Evolutionary conservation across 495 filamentous ascomycete species (phyloP), one percentile per base, ranked within the genome.

Genomic region (Penicillium pancosmium): DNA sequence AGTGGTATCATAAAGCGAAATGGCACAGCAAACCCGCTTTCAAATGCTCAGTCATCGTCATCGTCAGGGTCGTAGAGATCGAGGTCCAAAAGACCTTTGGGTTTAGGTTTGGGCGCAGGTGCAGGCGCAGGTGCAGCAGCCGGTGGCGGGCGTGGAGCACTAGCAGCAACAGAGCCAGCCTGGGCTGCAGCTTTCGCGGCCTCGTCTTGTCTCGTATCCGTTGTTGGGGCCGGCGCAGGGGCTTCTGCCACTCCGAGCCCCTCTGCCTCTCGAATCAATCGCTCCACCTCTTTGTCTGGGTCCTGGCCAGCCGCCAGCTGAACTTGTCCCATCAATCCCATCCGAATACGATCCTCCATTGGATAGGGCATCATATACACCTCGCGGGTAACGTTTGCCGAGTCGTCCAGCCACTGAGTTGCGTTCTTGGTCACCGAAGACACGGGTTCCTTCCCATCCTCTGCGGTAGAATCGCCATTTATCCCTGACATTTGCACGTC

Each of bases 51-150:
- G 43, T 71, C 61, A 23, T 80, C 77, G 54, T 81, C 78, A 48
- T 81, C 77, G 49, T 81, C 78, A 9, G 75, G 72, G 55, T 80
- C 77, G 50, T 78, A 78, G 43, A 80, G 61, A 60, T 80, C 78
- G 40, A 80, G 65, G 61, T 81, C 76, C 48, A 80, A 52, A 18
- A 64, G 71, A 7, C 71, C 70, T 60, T 74, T 75, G 7, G 76
- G 72, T 59, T 75, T 78, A 4, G 73, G 71, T 59, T 69, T 78
- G 4, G 75, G 66, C 23, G 68, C 62, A 15, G 66, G 65, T 10
- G 68, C 64, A 44, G n/a, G n/a, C 9, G 41, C 16, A 9, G 41
- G 15, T 31, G 67, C 47, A 7, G 47, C 64, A 34, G 64, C 62
- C 19, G 63, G 63, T 41, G 69, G 57, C 10, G 54, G 63, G 36